Conservation (phyloP, 179 eudicot species). For the Silene coronaria region DNA sequence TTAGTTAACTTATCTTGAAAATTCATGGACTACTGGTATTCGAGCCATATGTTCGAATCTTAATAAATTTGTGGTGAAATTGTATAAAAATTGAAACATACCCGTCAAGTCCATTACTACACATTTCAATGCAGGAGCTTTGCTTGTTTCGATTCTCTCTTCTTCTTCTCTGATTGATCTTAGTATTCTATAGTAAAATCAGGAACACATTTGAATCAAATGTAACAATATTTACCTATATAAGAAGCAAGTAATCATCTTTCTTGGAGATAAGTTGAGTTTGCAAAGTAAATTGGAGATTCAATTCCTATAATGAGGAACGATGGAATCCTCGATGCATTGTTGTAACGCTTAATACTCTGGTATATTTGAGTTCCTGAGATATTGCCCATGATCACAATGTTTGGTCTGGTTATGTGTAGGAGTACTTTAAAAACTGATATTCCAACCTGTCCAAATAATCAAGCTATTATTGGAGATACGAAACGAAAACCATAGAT, state of each 20-base stretch:
- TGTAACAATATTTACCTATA: too few species aligned
- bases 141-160: slow-evolving; percentile 33
- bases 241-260: slow-evolving; percentile 32
- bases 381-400: slow-evolving; percentile 57
- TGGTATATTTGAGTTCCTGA: slow-evolving; percentile 66
- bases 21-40: too few species aligned
- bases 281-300: slow-evolving; percentile 72
- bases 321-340: slow-evolving; percentile 55
- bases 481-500: too few species aligned
- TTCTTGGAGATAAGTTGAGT: slow-evolving; percentile 71
- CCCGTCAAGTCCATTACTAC: slow-evolving; percentile 61
- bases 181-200: slow-evolving; percentile 40
- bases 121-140: slow-evolving; percentile 33
- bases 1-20: too few species aligned
- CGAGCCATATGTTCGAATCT: too few species aligned
- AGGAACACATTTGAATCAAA: background rate
- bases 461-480: too few species aligned
- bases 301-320: slow-evolving; percentile 59
- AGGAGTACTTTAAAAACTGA: slow-evolving; percentile 59
- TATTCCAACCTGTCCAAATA: slow-evolving; percentile 49
- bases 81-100: background rate
- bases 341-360: slow-evolving; percentile 55
- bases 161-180: slow-evolving; percentile 66
- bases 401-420: slow-evolving; percentile 76
- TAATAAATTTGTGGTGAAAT: too few species aligned